phyloP scores from a whole-genome alignment of 768 basidiomycete species.

The Podaxis sp. region DNA sequence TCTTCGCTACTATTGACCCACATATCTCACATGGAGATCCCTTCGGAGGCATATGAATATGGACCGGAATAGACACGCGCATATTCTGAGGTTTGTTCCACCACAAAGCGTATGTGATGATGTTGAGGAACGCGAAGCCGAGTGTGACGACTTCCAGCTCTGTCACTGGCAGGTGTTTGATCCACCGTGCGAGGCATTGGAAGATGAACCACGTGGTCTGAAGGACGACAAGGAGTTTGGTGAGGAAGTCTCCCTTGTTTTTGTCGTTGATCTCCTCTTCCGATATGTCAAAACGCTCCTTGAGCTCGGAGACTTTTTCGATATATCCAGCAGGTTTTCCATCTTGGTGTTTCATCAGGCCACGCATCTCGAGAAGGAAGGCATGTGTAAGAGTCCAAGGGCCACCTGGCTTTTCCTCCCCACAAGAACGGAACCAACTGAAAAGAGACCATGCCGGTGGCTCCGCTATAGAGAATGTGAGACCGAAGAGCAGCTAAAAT shows the following conservation, averaged over 20 bases:
- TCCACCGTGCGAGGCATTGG: conserved; percentile 6
- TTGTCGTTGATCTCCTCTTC: conserved; percentile 21
- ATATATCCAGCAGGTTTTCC: background rate
- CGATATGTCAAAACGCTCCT: background rate
- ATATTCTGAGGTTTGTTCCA: conserved; percentile 8
- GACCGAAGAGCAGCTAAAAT: background rate
- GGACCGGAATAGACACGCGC: background rate
- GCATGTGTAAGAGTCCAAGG: conserved; percentile 14
- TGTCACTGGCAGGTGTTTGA: background rate
- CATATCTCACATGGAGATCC: background rate
- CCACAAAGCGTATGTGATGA: conserved; percentile 3
- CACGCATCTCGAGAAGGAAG: conserved; percentile 10
- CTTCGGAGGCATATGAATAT: no score
- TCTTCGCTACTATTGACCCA: background rate
- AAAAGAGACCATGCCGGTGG: background rate
- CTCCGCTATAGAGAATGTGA: background rate
- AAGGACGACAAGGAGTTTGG: conserved; percentile 21
- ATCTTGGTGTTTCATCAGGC: background rate
- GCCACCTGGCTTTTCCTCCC: background rate
- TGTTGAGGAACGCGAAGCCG: conserved; percentile 3
- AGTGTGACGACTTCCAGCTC: conserved; percentile 10
- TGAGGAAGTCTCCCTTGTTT: conserved; percentile 23
- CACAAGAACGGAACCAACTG: no score
- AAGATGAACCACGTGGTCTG: conserved; percentile 23
- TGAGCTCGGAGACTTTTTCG: background rate